Evolutionary conservation across 2,329 filamentous ascomycete genomes (phyloP).

Genomic region (Penicillium sp.): DNA sequence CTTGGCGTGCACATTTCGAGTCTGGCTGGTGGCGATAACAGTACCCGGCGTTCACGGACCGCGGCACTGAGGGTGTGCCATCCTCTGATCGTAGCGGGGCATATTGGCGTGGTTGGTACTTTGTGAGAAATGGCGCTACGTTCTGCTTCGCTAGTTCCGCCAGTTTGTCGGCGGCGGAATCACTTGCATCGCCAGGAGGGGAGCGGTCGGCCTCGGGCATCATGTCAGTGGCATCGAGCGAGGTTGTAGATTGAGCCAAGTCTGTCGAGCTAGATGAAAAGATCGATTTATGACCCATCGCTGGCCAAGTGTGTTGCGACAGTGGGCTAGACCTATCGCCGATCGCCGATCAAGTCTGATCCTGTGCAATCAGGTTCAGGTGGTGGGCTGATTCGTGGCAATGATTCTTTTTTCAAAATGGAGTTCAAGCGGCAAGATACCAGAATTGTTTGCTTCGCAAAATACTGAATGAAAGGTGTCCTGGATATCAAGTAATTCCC

Average conservation of each 20-base stretch:
- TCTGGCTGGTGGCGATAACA: constrained; percentile 95
- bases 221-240: not conserved
- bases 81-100: constrained; percentile 62
- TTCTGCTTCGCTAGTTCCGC: constrained; percentile 70
- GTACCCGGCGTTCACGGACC: constrained; percentile 70
- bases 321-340: not conserved
- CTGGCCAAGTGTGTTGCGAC: not conserved
- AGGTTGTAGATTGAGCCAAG: constrained; percentile 1
- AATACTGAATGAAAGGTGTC: too few relatives aligned
- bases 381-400: not conserved
- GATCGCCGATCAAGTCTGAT: not conserved
- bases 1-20: constrained; percentile 85
- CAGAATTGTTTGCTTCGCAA: too few relatives aligned
- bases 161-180: constrained; percentile 41
- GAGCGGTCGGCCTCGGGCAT: constrained; percentile 25
- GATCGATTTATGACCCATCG: constrained; percentile 3
- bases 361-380: not conserved
- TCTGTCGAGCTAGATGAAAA: not conserved
- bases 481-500: too few relatives aligned
- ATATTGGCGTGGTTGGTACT: constrained; percentile 87
- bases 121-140: constrained; percentile 81
- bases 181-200: constrained; percentile 21
- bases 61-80: constrained; percentile 44
- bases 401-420: not conserved
- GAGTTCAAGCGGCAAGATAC: too few relatives aligned